Percentiles rank a stretch among this genome's conserved stretches.
Evolutionary conservation across 108 stramenopile species (phyloP).

Genomic region (Discostella stelligeroides): DNA sequence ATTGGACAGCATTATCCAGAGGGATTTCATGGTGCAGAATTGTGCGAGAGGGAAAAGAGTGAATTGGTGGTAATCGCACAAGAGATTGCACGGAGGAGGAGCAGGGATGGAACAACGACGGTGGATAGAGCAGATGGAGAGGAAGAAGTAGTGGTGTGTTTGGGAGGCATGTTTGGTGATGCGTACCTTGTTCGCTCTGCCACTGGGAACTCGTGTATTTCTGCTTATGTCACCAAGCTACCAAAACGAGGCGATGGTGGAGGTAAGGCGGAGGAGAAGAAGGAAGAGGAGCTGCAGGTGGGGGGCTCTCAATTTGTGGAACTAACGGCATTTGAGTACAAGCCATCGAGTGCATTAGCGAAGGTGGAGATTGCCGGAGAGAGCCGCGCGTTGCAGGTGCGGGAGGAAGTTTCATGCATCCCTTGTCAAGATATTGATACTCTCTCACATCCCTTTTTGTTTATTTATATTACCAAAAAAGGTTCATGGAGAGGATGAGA

Average conservation of each 20-base stretch:
- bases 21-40: conserved; percentile 82
- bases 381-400: conserved; percentile 58
- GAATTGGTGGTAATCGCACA: conserved; percentile 69
- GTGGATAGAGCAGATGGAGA: conserved; percentile 16
- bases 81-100: conserved; percentile 49
- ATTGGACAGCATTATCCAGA: conserved; percentile 91
- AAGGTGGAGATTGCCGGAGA: conserved; percentile 54
- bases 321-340: conserved; percentile 46
- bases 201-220: conserved; percentile 6
- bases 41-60: conserved; percentile 54
- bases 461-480: conserved; percentile 21
- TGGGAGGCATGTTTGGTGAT: conserved; percentile 78
- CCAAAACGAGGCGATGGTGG: conserved; percentile 17
- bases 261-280: conserved; percentile 5
- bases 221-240: conserved; percentile 23
- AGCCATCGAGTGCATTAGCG: conserved; percentile 51
- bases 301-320: conserved; percentile 20
- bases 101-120: conserved; percentile 18
- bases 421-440: not conserved
- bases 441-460: conserved; percentile 3
- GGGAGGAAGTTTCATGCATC: not conserved
- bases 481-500: conserved; percentile 55
- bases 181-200: conserved; percentile 54
- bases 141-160: conserved; percentile 59
- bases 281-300: conserved; percentile 13